These are phyloP conservation scores for Ajuga chamaepitys DNA, from an alignment of 257 asterid species.

Conservation along the genomic window DNA sequence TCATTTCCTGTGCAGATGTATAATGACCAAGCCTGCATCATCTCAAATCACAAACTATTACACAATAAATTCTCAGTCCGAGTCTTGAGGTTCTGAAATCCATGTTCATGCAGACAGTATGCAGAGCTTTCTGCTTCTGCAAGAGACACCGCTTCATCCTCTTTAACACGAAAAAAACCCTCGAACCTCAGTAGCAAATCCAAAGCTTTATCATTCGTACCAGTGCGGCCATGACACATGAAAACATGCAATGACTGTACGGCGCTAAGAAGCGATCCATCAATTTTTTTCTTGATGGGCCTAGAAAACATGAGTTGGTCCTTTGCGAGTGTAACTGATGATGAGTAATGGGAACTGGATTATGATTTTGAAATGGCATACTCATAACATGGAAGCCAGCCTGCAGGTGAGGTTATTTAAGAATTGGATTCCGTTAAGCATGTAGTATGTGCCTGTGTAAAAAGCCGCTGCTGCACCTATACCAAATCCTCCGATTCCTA, in stretches of 20 bases:
- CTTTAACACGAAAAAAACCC: constrained; percentile 24
- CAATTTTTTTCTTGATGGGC: constrained; percentile 33
- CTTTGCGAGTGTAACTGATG: not conserved
- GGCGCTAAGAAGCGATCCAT: constrained; percentile 25
- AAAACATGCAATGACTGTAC: constrained; percentile 50
- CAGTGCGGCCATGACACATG: constrained; percentile 51
- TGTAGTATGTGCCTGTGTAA: constrained; percentile 47
- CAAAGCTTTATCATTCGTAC: not conserved
- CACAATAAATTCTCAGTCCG: not conserved
- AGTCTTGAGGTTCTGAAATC: constrained; percentile 39
- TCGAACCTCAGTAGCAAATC: not conserved
- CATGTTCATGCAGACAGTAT: constrained; percentile 24
- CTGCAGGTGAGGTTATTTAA: constrained; percentile 37
- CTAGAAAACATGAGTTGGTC: constrained; percentile 16
- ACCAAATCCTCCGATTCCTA: constrained; percentile 71
- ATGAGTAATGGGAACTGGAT: not conserved
- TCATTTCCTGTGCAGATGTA: constrained; percentile 41
- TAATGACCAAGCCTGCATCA: constrained; percentile 45
- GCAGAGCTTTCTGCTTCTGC: constrained; percentile 50
- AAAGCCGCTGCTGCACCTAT: too few species aligned
- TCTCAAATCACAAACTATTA: not conserved
- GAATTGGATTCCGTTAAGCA: constrained; percentile 31
- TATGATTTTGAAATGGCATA: not conserved
- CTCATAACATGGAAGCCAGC: constrained; percentile 70
- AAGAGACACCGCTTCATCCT: constrained; percentile 55